Conservation (phyloP, 1,284 basidiomycete species). For the Chondrostereum purpureum region DNA sequence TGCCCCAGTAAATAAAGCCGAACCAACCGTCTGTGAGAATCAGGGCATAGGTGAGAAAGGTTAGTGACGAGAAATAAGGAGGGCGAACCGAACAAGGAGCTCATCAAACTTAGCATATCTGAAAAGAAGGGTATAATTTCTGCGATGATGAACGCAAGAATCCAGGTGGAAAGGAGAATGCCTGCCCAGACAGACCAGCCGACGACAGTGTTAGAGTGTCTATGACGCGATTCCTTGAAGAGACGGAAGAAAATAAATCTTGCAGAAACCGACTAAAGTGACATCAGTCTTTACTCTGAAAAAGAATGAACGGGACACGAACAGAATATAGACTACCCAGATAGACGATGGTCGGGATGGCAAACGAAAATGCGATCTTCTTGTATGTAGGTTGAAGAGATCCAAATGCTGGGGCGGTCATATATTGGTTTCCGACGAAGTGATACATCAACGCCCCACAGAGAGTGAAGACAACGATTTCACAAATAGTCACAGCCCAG, state of each 20-base stretch:
- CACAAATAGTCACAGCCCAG: constrained; percentile 41
- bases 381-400: constrained; percentile 34
- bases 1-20: constrained; percentile 40
- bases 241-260: constrained; percentile 47
- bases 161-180: constrained; percentile 52
- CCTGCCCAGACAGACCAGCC: constrained; percentile 56
- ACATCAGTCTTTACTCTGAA: neutral
- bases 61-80: neutral
- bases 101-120: constrained; percentile 40
- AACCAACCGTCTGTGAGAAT: constrained; percentile 28
- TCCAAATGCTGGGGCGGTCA: constrained; percentile 44
- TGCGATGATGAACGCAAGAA: constrained; percentile 54
- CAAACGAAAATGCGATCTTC: constrained; percentile 42
- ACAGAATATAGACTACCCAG: constrained; percentile 39
- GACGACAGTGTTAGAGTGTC: constrained; percentile 45
- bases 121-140: constrained; percentile 44
- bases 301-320: constrained; percentile 10
- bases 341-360: constrained; percentile 47
- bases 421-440: constrained; percentile 41
- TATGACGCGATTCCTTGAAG: constrained; percentile 42
- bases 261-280: constrained; percentile 36
- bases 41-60: neutral
- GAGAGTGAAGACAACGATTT: constrained; percentile 54
- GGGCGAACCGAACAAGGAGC: constrained; percentile 36
- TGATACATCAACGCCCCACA: constrained; percentile 59